Evolutionary conservation across 768 basidiomycete genomes (phyloP), one percentile per base, ranked within the genome.

Genomic region (Cantharellus cinnabarinus): DNA sequence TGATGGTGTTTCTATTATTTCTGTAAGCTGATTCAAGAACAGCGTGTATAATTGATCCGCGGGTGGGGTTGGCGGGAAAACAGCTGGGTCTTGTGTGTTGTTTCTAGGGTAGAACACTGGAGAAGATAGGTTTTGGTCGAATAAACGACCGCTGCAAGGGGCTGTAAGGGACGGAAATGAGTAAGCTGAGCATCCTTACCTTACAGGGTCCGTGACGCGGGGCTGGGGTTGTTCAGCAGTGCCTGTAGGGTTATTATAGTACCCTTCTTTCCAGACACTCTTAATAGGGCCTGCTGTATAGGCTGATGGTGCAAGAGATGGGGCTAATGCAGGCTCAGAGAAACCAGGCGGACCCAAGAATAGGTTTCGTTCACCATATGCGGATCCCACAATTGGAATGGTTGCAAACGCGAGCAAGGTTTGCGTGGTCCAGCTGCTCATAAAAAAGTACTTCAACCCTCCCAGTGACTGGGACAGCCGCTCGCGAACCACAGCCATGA

Each of bases 151-250:
- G 10, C 44, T 48, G 29, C 10, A 29, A 48, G 44, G 29, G 29
- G 29, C 44, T 10, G 10, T 10, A 48, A 48, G 29, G 44, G 44
- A 48, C 29, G 44, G 44, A 10, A 10, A 48, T 48, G 44, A 48
- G 44, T 29, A 10, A 29, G 44, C 10, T 10, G 29, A 48, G 29
- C 10, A 48, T 10, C 10, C 44, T 29, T 29, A 48, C 44, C 10
- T 48, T 10, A 48, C 10, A 48, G 29, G 10, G 29, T 48, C 29
- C 44, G 10, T 48, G 44, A 48, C 44, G 62, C 80, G 71, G 3
- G 85, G 85, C 68, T 87, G 85, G 2, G 79, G 79, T 66, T 87
- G 85, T 0, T 74, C 78, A 7, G 77, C 76, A 2, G 85, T 86
- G 40, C 77, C 80, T 1, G 82, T 85, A 40, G 85, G 83, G 62